A percentile compares a stretch with the other conserved stretches of the same genome.
Evolutionary conservation across 768 basidiomycete genomes (phyloP).

Genomic region (Punctularia strigosozonata): DNA sequence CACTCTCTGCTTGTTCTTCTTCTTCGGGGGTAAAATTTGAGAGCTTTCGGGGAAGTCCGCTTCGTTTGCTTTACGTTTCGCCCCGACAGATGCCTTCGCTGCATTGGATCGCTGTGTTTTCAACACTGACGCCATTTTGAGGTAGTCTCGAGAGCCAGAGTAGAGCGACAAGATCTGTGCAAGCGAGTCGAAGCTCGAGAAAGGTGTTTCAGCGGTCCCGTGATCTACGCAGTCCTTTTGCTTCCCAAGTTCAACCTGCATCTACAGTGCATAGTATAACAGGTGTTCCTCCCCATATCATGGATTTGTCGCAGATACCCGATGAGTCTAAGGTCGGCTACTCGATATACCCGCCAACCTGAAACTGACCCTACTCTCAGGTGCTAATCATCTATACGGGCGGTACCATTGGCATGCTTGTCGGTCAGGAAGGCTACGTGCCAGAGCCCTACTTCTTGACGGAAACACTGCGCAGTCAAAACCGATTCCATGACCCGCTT

Average conservation of each 20-base stretch:
- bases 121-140: conserved; percentile 63
- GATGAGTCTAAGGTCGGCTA: conserved; percentile 73
- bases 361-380: no score
- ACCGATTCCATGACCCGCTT: conserved; percentile 84
- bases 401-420: conserved; percentile 85
- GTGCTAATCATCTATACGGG: conserved; percentile 89
- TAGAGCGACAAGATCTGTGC: no score
- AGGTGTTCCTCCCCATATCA: conserved; percentile 5
- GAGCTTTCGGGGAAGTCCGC: conserved; percentile 46
- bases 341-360: no score
- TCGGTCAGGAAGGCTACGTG: conserved; percentile 64
- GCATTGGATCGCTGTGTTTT: conserved; percentile 52
- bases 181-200: no score
- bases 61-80: conserved; percentile 54
- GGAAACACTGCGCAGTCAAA: conserved; percentile 70
- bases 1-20: conserved; percentile 92
- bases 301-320: conserved; percentile 39
- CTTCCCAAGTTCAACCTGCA: no score
- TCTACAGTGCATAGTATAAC: no score
- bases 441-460: conserved; percentile 85
- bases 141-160: no score
- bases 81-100: conserved; percentile 28
- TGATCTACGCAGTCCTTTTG: no score
- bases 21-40: no score
- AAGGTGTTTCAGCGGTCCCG: no score